A percentile compares a stretch with the other conserved stretches of the same genome.
These are phyloP conservation scores for Myriangium duriaei DNA, from an alignment of 2,329 filamentous ascomycete genomes.

Conservation along the genomic window DNA sequence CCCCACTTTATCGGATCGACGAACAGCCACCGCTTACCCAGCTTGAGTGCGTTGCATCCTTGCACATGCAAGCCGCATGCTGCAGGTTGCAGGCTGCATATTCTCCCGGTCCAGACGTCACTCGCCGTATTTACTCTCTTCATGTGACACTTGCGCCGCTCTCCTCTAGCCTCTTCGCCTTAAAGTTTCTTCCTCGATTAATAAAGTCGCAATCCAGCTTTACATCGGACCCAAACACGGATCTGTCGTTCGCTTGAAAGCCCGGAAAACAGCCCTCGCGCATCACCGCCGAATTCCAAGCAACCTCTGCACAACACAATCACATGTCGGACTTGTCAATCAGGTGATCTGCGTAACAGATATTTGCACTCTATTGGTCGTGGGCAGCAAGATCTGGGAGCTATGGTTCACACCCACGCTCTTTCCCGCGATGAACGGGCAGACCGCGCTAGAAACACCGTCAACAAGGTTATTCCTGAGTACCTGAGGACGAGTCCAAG, in stretches of 20 bases:
- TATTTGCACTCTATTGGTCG: neutral
- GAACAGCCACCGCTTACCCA: slow-evolving; percentile 1
- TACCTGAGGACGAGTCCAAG: slow-evolving; percentile 41
- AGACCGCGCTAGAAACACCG: slow-evolving; percentile 43
- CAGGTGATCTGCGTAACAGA: neutral
- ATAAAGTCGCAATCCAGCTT: too few relatives aligned
- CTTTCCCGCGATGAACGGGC: slow-evolving; percentile 24
- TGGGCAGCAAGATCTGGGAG: neutral
- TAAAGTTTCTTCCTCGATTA: neutral
- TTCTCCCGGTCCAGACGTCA: neutral
- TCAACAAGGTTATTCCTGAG: slow-evolving; percentile 48
- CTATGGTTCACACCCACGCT: slow-evolving; percentile 2
- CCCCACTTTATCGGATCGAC: slow-evolving; percentile 10
- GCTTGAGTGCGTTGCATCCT: neutral
- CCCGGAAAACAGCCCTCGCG: too few relatives aligned
- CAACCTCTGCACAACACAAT: too few relatives aligned
- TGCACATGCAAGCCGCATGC: too few relatives aligned
- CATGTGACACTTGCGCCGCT: neutral
- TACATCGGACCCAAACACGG: too few relatives aligned
- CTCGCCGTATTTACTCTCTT: neutral
- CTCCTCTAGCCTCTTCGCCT: neutral
- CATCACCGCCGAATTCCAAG: too few relatives aligned
- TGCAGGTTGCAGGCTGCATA: neutral
- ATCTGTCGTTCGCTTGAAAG: too few relatives aligned
- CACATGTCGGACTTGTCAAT: neutral